Evolutionary conservation across 345 rosid species (phyloP).

Genomic region (Raphanus raphanistrum): DNA sequence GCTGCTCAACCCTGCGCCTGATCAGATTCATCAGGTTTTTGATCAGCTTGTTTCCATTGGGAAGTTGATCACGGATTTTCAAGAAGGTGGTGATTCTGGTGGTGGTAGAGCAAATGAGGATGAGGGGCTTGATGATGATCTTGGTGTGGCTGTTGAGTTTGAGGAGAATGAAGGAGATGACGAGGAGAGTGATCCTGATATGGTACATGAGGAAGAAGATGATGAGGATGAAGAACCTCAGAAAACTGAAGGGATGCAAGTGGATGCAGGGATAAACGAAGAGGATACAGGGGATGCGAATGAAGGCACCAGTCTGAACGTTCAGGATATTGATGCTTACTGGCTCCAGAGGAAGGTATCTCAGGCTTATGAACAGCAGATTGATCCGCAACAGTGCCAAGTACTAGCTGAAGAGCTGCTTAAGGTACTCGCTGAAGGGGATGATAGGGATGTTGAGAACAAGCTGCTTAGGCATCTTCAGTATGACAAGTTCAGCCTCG

Average conservation of each 20-base stretch:
- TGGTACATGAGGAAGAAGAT: constrained; percentile 77
- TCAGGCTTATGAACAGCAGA: constrained; percentile 66
- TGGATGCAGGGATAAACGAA: constrained; percentile 63
- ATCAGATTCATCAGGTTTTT: constrained; percentile 45
- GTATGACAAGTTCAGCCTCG: constrained; percentile 63
- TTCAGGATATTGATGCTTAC: constrained; percentile 89
- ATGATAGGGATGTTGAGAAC: constrained; percentile 74
- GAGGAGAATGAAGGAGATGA: constrained; percentile 56
- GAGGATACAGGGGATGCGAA: constrained; percentile 51
- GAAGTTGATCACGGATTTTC: constrained; percentile 66
- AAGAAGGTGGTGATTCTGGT: constrained; percentile 56
- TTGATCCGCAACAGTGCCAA: constrained; percentile 83
- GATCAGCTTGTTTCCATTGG: constrained; percentile 72
- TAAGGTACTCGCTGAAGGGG: constrained; percentile 73
- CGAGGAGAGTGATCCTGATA: constrained; percentile 77
- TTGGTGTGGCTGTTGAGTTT: constrained; percentile 83
- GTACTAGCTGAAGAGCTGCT: constrained; percentile 84
- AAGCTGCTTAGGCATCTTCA: constrained; percentile 58
- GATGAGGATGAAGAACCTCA: constrained; percentile 63
- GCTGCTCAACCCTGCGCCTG: constrained; percentile 51
- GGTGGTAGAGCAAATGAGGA: constrained; percentile 50
- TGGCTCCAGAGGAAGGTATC: constrained; percentile 93
- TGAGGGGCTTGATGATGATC: constrained; percentile 67
- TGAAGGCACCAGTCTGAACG: constrained; percentile 56
- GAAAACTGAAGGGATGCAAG: constrained; percentile 56